A percentile compares a stretch with the other conserved stretches of the same genome.
These are phyloP conservation scores for Acorus gramineus DNA, from an alignment of 106 monocot species.

Conservation along the genomic window DNA sequence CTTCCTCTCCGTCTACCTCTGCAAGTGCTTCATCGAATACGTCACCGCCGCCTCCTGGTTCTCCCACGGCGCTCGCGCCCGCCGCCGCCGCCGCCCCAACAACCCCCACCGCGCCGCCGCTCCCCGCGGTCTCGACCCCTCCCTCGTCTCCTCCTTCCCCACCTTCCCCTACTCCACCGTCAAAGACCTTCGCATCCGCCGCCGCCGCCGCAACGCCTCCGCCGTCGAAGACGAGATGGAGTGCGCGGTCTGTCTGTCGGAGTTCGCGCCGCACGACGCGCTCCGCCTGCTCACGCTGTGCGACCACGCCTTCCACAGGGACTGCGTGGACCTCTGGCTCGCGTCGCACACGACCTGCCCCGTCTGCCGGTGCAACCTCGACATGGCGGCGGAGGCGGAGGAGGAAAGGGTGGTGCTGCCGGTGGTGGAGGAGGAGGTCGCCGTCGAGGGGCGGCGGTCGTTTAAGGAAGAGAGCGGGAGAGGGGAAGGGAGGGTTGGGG, in stretches of 20 bases:
- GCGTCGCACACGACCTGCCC: slow-evolving; percentile 32
- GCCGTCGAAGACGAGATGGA: slow-evolving; percentile 1
- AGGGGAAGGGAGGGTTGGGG: background rate
- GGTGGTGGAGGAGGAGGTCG: background rate
- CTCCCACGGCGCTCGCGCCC: background rate
- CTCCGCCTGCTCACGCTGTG: slow-evolving; percentile 38
- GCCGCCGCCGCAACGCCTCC: background rate
- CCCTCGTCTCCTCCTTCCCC: slow-evolving; percentile 34
- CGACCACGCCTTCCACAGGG: slow-evolving; percentile 37
- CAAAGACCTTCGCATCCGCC: slow-evolving; percentile 12
- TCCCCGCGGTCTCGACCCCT: slow-evolving; percentile 25
- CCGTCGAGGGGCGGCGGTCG: background rate
- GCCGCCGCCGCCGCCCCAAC: background rate
- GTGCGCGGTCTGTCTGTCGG: slow-evolving; percentile 39
- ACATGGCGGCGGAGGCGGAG: slow-evolving; percentile 19
- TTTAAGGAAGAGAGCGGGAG: background rate
- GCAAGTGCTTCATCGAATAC: slow-evolving; percentile 9
- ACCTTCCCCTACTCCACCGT: slow-evolving; percentile 24
- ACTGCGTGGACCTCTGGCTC: slow-evolving; percentile 43
- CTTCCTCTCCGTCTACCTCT: slow-evolving; percentile 45
- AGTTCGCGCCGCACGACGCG: slow-evolving; percentile 27
- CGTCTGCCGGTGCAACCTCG: slow-evolving; percentile 26
- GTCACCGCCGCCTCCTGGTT: background rate
- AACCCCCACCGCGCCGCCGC: background rate
- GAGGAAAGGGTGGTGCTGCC: slow-evolving; percentile 7